A percentile compares a stretch with the other conserved stretches of the same genome.
Conservation (phyloP, 768 basidiomycete species). For the Lactifluus volemus region DNA sequence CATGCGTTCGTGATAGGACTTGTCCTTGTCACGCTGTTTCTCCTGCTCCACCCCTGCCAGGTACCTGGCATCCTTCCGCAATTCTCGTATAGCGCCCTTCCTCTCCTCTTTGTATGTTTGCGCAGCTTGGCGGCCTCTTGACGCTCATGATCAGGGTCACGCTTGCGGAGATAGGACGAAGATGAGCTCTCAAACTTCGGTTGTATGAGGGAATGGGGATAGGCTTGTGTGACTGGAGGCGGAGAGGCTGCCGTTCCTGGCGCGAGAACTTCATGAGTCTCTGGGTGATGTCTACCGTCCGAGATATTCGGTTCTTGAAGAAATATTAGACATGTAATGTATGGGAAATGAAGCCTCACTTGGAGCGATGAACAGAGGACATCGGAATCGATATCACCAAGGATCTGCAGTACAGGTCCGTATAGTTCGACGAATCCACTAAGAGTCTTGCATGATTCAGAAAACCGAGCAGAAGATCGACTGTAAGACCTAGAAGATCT, state of each 20-base stretch:
- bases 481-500: slow-evolving; percentile 53
- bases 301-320: slow-evolving; percentile 2
- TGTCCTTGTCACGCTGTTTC: slow-evolving; percentile 80
- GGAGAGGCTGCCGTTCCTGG: slow-evolving; percentile 68
- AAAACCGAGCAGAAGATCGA: slow-evolving; percentile 59
- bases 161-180: slow-evolving; percentile 66
- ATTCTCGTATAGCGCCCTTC: slow-evolving; percentile 93
- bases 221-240: slow-evolving; percentile 87
- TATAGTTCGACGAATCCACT: slow-evolving; percentile 84
- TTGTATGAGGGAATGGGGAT: slow-evolving; percentile 91
- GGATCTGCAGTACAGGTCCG: slow-evolving; percentile 50
- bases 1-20: slow-evolving; percentile 71
- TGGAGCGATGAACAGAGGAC: slow-evolving; percentile 43
- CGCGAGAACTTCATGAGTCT: slow-evolving; percentile 66
- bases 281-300: slow-evolving; percentile 21
- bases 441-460: slow-evolving; percentile 68
- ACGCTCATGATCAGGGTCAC: slow-evolving; percentile 89
- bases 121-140: slow-evolving; percentile 82
- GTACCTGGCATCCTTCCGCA: slow-evolving; percentile 93
- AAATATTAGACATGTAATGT: background rate
- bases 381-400: slow-evolving; percentile 43
- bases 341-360: slow-evolving; percentile 33
- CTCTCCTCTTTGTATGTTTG: slow-evolving; percentile 88
- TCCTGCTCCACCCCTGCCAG: slow-evolving; percentile 81
- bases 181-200: slow-evolving; percentile 78